Conservation (phyloP, 1,139 yeast genomes). For the Meyerozyma sp. region DNA sequence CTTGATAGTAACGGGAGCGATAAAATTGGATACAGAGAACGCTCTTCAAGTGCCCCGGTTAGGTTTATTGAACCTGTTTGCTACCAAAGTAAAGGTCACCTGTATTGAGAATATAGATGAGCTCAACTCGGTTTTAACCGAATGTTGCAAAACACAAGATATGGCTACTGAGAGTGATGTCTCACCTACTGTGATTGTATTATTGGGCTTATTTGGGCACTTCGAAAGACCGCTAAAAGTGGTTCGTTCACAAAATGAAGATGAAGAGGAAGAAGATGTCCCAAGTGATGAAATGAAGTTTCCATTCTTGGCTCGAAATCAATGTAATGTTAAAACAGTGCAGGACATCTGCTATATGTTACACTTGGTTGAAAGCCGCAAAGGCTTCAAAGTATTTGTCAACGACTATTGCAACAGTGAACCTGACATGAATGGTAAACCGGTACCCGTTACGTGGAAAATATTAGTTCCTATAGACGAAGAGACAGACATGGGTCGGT, state of each 20-base stretch:
- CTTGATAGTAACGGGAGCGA: not conserved
- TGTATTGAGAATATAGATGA: not conserved
- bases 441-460: not conserved
- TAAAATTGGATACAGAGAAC: not conserved
- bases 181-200: not conserved
- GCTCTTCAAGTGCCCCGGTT: not conserved
- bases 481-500: not conserved
- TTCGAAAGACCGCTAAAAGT: not conserved
- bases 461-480: not conserved
- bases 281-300: no score
- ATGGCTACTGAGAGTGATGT: not conserved
- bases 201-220: not conserved
- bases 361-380: not conserved
- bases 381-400: not conserved
- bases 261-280: no score
- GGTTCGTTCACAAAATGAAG: not conserved
- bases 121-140: not conserved
- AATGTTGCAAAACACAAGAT: not conserved
- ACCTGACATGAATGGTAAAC: not conserved
- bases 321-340: not conserved
- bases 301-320: not conserved
- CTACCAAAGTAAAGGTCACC: not conserved
- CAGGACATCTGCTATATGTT: not conserved
- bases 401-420: not conserved
- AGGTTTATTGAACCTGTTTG: not conserved